These are phyloP conservation scores for Hericium rajendrae DNA, from an alignment of 768 basidiomycete species.

Conservation along the genomic window DNA sequence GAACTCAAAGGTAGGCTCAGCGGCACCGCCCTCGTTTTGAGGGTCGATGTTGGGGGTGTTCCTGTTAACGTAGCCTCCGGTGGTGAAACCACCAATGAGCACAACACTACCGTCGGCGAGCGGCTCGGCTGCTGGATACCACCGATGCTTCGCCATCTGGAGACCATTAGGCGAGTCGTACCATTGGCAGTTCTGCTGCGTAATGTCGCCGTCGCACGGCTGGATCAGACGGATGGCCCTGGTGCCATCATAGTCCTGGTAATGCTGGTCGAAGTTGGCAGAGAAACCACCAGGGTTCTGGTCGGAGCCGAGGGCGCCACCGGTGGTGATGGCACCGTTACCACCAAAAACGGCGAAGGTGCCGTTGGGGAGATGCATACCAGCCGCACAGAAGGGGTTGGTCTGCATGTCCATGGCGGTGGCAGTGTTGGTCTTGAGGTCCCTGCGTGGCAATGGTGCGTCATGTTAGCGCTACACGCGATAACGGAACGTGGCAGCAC, in stretches of 20 bases:
- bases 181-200: slow-evolving; percentile 49
- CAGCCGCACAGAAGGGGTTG: slow-evolving; percentile 76
- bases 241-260: slow-evolving; percentile 74
- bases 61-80: slow-evolving; percentile 72
- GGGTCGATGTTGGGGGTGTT: slow-evolving; percentile 64
- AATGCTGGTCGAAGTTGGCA: slow-evolving; percentile 52
- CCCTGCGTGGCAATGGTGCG: slow-evolving; percentile 29
- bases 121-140: slow-evolving; percentile 73
- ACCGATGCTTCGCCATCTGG: slow-evolving; percentile 58
- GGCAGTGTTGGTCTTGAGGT: slow-evolving; percentile 48
- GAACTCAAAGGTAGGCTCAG: slow-evolving; percentile 79
- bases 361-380: slow-evolving; percentile 74
- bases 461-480: neutral
- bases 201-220: slow-evolving; percentile 51
- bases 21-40: slow-evolving; percentile 50
- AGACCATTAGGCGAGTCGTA: slow-evolving; percentile 56
- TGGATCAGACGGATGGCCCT: slow-evolving; percentile 74
- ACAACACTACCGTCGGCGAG: slow-evolving; percentile 69
- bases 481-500: slow-evolving; percentile 1
- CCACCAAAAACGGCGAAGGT: slow-evolving; percentile 71
- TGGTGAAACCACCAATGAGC: slow-evolving; percentile 73
- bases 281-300: slow-evolving; percentile 34
- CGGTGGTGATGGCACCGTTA: slow-evolving; percentile 62
- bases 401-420: slow-evolving; percentile 62
- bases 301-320: slow-evolving; percentile 30